Conservation (phyloP, 2,329 filamentous ascomycete genomes). For the Alternaria sp. region DNA sequence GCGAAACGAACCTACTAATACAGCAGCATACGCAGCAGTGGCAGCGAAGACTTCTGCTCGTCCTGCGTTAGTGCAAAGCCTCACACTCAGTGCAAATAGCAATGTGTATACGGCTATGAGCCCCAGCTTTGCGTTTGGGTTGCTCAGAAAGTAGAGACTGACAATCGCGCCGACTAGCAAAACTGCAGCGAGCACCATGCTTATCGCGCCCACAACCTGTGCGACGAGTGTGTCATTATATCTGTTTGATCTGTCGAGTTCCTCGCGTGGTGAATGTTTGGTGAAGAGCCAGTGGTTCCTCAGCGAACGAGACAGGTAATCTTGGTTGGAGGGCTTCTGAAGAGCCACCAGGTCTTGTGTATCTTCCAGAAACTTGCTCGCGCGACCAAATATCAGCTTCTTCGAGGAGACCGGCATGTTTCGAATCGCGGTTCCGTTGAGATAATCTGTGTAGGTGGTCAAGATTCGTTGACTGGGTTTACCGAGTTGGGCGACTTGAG, state of each 20-base stretch:
- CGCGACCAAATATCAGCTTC: neutral
- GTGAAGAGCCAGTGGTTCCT: neutral
- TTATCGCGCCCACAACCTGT: neutral
- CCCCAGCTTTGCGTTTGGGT: slow-evolving; percentile 20
- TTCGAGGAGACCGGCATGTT: neutral
- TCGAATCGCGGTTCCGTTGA: neutral
- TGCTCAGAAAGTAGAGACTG: slow-evolving; percentile 20
- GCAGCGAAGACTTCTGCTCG: slow-evolving; percentile 33
- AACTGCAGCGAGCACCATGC: slow-evolving; percentile 18
- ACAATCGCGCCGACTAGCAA: slow-evolving; percentile 32
- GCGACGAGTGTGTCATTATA: neutral
- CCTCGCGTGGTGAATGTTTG: neutral
- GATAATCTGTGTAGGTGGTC: neutral
- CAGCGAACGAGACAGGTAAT: neutral
- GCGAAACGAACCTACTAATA: slow-evolving; percentile 15
- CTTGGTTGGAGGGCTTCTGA: neutral
- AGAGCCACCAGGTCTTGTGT: neutral
- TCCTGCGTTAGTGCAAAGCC: slow-evolving; percentile 24
- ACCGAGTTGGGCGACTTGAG: neutral
- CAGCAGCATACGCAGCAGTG: slow-evolving; percentile 32
- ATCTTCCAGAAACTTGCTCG: neutral
- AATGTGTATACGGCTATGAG: slow-evolving; percentile 28
- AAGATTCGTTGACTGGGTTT: neutral
- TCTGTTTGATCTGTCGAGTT: neutral
- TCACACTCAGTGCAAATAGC: slow-evolving; percentile 31